These are phyloP conservation scores for Calonectria crousiana DNA, from an alignment of 2,329 filamentous ascomycete genomes.

Conservation along the genomic window DNA sequence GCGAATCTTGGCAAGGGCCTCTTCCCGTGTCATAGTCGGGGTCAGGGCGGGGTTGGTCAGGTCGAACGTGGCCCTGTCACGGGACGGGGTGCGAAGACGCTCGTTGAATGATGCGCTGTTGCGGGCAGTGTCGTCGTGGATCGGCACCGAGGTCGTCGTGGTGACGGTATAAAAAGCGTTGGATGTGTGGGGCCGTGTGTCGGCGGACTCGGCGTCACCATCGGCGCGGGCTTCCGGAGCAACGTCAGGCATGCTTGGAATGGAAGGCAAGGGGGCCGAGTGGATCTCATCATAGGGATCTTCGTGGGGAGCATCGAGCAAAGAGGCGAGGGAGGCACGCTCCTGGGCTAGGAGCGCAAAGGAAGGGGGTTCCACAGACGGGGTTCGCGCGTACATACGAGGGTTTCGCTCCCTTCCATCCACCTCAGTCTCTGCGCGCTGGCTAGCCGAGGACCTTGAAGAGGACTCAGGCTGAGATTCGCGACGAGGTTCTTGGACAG, in stretches of 20 bases:
- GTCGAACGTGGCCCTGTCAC: slow-evolving; percentile 61
- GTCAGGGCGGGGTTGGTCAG: slow-evolving; percentile 69
- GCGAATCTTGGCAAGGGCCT: slow-evolving; percentile 81
- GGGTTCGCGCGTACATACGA: slow-evolving; percentile 67
- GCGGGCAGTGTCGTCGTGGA: slow-evolving; percentile 58
- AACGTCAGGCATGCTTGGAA: slow-evolving; percentile 51
- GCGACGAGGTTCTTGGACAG: not conserved
- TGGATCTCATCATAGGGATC: slow-evolving; percentile 45
- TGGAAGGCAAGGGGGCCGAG: slow-evolving; percentile 50
- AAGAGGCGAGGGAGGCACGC: slow-evolving; percentile 70
- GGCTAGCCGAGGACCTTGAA: not conserved
- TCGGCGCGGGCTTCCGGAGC: slow-evolving; percentile 26
- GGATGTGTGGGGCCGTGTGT: slow-evolving; percentile 59
- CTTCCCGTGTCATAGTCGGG: slow-evolving; percentile 77
- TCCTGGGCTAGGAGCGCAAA: slow-evolving; percentile 66
- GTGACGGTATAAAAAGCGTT: slow-evolving; percentile 61
- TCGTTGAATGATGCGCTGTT: slow-evolving; percentile 57
- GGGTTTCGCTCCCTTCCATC: slow-evolving; percentile 49
- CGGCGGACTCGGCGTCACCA: slow-evolving; percentile 32
- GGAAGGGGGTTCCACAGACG: slow-evolving; percentile 72
- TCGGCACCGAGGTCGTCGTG: slow-evolving; percentile 65
- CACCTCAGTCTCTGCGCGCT: slow-evolving; percentile 41
- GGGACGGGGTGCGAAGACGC: slow-evolving; percentile 60
- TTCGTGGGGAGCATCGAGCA: slow-evolving; percentile 67
- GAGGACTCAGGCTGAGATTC: slow-evolving; percentile 28